Percentiles rank a stretch among this genome's conserved stretches.
Conservation (phyloP, 495 filamentous ascomycete species). For the Paragyromitra xinjiangensis region DNA sequence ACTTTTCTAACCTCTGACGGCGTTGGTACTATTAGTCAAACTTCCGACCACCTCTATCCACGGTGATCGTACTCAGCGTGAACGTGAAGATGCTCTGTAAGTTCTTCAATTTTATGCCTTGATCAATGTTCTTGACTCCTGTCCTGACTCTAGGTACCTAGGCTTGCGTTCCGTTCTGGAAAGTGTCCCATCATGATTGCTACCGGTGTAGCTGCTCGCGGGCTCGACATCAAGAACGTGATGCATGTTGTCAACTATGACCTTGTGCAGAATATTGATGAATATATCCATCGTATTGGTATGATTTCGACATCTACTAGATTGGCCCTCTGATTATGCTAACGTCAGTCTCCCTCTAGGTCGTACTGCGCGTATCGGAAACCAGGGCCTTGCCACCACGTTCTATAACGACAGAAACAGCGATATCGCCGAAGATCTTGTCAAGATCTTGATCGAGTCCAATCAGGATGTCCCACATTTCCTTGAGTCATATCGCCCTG, state of each 20-base stretch:
- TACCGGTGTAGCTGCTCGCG: slow-evolving; percentile 85
- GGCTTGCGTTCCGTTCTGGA: slow-evolving; percentile 78
- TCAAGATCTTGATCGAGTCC: slow-evolving; percentile 81
- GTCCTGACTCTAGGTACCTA: slow-evolving; percentile 5
- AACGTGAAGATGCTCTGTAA: slow-evolving; percentile 91
- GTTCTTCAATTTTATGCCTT: slow-evolving; percentile 51
- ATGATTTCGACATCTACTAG: slow-evolving; percentile 49
- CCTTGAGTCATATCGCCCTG: slow-evolving; percentile 65
- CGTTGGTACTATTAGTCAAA: slow-evolving; percentile 55
- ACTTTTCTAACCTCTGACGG: background rate
- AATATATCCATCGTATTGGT: slow-evolving; percentile 96
- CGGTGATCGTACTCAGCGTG: slow-evolving; percentile 82
- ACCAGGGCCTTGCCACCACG: slow-evolving; percentile 83
- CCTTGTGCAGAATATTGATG: slow-evolving; percentile 90
- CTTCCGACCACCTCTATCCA: slow-evolving; percentile 89
- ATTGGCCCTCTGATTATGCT: background rate
- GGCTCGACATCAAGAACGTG: slow-evolving; percentile 87
- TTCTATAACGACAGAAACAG: slow-evolving; percentile 83
- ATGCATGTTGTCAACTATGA: slow-evolving; percentile 95
- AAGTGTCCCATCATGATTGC: slow-evolving; percentile 80
- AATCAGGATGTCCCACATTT: slow-evolving; percentile 83
- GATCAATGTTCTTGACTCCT: background rate
- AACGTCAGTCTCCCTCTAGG: slow-evolving; percentile 63
- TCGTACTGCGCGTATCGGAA: slow-evolving; percentile 92
- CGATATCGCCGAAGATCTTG: slow-evolving; percentile 72